A percentile compares a stretch with the other conserved stretches of the same genome.
Evolutionary conservation across 2,329 filamentous ascomycete genomes (phyloP).

Genomic region (Penicillium sp.): DNA sequence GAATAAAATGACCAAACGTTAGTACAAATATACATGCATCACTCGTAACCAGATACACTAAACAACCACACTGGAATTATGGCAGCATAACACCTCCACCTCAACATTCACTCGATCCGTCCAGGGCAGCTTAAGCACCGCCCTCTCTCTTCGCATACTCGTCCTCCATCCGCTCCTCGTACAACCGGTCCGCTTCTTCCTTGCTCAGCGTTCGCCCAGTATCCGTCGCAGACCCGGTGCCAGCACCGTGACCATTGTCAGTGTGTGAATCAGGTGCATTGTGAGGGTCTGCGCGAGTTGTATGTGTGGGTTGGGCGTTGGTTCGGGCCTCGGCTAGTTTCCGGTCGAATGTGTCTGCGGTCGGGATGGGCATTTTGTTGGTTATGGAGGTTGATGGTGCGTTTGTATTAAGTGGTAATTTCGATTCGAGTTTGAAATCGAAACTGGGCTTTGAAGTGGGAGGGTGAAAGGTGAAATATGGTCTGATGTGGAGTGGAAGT

Average conservation of each 20-base stretch:
- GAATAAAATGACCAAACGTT: no score
- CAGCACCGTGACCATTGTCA: conserved; percentile 10
- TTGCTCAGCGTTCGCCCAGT: conserved; percentile 31
- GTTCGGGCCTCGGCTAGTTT: conserved; percentile 8
- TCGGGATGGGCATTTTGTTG: conserved; percentile 20
- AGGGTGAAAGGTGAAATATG: no score
- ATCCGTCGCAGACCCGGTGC: conserved; percentile 14
- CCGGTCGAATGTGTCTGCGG: conserved; percentile 15
- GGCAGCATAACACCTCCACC: no score
- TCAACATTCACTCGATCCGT: not conserved
- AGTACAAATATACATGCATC: conserved; percentile 2
- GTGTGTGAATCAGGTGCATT: conserved; percentile 11
- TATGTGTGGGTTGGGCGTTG: conserved; percentile 2
- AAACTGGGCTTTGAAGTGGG: not conserved
- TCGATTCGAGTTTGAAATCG: not conserved
- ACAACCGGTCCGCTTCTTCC: conserved; percentile 41
- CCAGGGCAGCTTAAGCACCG: conserved; percentile 29
- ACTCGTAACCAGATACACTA: not conserved
- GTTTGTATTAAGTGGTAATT: no score
- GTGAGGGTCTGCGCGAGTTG: conserved; percentile 15
- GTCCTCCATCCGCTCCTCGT: conserved; percentile 45
- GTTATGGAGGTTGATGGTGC: not conserved
- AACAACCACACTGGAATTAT: no score
- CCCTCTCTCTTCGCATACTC: conserved; percentile 45
- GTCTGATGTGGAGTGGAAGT: no score